Evolutionary conservation across 768 basidiomycete genomes (phyloP).

Genomic region (Suillus americanus): DNA sequence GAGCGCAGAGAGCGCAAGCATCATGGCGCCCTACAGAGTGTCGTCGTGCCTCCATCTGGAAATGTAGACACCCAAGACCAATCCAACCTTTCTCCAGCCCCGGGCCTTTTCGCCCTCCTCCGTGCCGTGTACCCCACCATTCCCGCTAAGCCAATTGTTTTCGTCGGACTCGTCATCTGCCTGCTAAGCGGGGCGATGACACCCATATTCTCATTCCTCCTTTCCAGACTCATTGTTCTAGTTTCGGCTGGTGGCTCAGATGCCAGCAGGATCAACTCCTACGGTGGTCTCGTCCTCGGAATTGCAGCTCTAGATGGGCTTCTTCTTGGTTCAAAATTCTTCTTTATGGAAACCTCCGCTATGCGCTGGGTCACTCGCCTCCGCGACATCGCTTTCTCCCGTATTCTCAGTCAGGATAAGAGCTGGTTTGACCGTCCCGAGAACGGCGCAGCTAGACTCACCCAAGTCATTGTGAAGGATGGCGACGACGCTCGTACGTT

Average conservation of each 20-base stretch:
- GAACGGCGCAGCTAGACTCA: constrained; percentile 59
- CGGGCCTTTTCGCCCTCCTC: constrained; percentile 39
- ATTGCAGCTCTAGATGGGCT: constrained; percentile 77
- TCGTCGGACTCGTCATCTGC: constrained; percentile 69
- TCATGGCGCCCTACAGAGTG: constrained; percentile 1
- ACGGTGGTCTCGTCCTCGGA: constrained; percentile 70
- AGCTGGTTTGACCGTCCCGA: constrained; percentile 77
- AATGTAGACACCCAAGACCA: constrained; percentile 3
- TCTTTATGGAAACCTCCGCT: constrained; percentile 72
- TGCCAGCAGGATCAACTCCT: constrained; percentile 58
- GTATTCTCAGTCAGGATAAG: constrained; percentile 79
- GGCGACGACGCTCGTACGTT: constrained; percentile 84
- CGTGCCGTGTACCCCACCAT: constrained; percentile 65
- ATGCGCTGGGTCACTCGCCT: constrained; percentile 74
- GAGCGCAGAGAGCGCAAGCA: constrained; percentile 24
- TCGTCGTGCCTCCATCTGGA: constrained; percentile 10
- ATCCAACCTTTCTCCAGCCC: constrained; percentile 9
- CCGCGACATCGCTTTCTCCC: constrained; percentile 53
- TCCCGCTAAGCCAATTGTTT: constrained; percentile 69
- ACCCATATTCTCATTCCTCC: constrained; percentile 88
- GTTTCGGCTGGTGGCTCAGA: constrained; percentile 72
- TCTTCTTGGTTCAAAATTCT: constrained; percentile 73
- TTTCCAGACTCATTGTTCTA: constrained; percentile 77
- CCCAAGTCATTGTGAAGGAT: constrained; percentile 83
- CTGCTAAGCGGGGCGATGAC: constrained; percentile 81